A percentile compares a stretch with the other conserved stretches of the same genome.
These are phyloP conservation scores for Erythrobasidium yunnanense DNA, from an alignment of 768 basidiomycete species.

Conservation along the genomic window DNA sequence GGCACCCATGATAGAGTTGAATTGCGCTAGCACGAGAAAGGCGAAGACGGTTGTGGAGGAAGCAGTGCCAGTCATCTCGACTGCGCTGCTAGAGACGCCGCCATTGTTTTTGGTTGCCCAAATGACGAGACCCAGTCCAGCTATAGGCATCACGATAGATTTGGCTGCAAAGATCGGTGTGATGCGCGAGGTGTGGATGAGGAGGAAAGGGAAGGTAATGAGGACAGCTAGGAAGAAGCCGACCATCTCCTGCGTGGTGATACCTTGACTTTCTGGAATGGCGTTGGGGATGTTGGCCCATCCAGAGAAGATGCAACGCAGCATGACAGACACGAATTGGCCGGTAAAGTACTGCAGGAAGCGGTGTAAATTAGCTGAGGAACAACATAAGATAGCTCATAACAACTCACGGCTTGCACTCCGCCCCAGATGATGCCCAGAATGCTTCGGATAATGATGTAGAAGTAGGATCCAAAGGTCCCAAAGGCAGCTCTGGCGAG, in stretches of 20 bases:
- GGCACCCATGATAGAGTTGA: slow-evolving; percentile 5
- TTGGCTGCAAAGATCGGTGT: slow-evolving; percentile 13
- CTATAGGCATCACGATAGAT: slow-evolving; percentile 11
- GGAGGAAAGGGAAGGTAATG: slow-evolving; percentile 4
- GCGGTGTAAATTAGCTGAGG: too few species aligned
- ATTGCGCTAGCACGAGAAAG: slow-evolving; percentile 11
- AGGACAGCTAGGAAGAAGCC: slow-evolving; percentile 1
- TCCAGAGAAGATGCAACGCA: slow-evolving; percentile 8
- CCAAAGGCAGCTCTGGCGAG: slow-evolving; percentile 37
- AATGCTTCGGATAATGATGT: background rate
- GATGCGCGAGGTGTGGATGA: background rate
- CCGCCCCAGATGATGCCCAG: slow-evolving; percentile 15
- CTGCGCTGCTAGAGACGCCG: background rate
- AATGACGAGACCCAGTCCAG: slow-evolving; percentile 7
- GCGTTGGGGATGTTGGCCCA: background rate
- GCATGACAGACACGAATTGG: slow-evolving; percentile 1
- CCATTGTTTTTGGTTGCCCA: slow-evolving; percentile 14
- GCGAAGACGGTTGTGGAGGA: slow-evolving; percentile 4
- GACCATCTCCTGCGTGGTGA: background rate
- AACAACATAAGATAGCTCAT: background rate
- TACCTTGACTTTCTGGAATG: slow-evolving; percentile 1
- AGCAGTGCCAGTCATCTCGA: background rate
- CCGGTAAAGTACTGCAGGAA: slow-evolving; percentile 10
- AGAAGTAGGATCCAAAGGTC: slow-evolving; percentile 55
- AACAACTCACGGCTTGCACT: background rate